Percentiles rank a stretch among this genome's conserved stretches.
Evolutionary conservation across 2,329 filamentous ascomycete genomes (phyloP).

Genomic region (Chaetomiaceae sp.): DNA sequence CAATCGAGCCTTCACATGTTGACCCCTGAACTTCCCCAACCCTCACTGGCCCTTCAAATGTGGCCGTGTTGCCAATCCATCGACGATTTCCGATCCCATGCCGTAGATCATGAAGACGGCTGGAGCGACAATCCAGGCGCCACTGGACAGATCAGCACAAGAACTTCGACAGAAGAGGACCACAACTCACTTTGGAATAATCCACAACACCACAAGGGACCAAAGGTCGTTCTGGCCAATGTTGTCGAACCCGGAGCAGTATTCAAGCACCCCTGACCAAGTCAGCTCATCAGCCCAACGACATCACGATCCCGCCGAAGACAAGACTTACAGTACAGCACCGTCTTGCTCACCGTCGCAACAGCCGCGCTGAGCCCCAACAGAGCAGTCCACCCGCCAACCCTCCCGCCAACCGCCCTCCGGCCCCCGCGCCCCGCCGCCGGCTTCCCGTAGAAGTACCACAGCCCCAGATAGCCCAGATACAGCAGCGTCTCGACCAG

Average conservation of each 20-base stretch:
- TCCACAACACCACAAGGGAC: slow-evolving; percentile 50
- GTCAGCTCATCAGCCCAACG: background rate
- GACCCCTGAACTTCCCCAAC: background rate
- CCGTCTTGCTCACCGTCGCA: slow-evolving; percentile 61
- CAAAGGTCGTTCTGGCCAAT: slow-evolving; percentile 50
- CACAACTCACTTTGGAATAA: slow-evolving; percentile 56
- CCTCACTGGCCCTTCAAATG: background rate
- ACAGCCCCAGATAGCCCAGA: slow-evolving; percentile 33
- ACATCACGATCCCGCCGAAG: slow-evolving; percentile 13
- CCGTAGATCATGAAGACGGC: slow-evolving; percentile 46
- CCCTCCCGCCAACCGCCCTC: slow-evolving; percentile 38
- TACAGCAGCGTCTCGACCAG: slow-evolving; percentile 36
- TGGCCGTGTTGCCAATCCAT: slow-evolving; percentile 35
- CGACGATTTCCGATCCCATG: slow-evolving; percentile 46
- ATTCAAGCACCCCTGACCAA: slow-evolving; percentile 50
- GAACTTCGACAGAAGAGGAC: background rate
- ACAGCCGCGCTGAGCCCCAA: slow-evolving; percentile 50
- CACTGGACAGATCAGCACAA: slow-evolving; percentile 34
- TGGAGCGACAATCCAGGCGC: slow-evolving; percentile 51
- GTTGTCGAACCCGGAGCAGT: slow-evolving; percentile 51
- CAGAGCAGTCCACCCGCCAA: slow-evolving; percentile 43
- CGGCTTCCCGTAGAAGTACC: slow-evolving; percentile 20
- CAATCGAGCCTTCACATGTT: too few species aligned
- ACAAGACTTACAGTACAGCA: slow-evolving; percentile 51
- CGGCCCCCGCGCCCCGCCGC: slow-evolving; percentile 21